These are phyloP conservation scores for Areca catechu DNA, from an alignment of 176 grass and related monocot genomes.

Conservation along the genomic window DNA sequence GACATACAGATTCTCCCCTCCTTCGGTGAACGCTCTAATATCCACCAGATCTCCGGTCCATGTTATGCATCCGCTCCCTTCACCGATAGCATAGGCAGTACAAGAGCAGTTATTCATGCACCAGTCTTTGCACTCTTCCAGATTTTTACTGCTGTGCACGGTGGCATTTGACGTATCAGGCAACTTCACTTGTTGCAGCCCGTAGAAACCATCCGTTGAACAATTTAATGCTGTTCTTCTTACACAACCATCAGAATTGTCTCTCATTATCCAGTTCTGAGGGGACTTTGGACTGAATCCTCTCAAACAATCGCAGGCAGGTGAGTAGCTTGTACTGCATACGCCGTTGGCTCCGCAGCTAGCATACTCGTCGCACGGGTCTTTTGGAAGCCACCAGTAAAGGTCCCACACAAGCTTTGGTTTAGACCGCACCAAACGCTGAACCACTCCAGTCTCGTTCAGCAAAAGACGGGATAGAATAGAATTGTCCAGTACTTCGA, in stretches of 20 bases:
- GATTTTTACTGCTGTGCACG: conserved; percentile 17
- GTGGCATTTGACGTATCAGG: conserved; percentile 36
- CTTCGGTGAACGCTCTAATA: conserved; percentile 19
- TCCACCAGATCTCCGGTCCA: conserved; percentile 46
- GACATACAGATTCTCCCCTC: conserved; percentile 34
- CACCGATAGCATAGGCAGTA: conserved; percentile 31
- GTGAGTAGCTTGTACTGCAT: conserved; percentile 18
- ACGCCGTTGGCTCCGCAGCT: conserved; percentile 38
- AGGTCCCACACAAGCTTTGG: background rate
- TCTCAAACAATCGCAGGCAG: conserved; percentile 32
- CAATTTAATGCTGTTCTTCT: conserved; percentile 27
- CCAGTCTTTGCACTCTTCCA: conserved; percentile 30
- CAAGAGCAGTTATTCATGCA: conserved; percentile 39
- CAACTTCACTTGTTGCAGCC: conserved; percentile 37
- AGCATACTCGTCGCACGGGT: conserved; percentile 32
- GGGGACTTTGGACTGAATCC: conserved; percentile 34
- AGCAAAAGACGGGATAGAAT: conserved; percentile 17
- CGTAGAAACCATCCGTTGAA: conserved; percentile 33
- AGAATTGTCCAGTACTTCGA: background rate
- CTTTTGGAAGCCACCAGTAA: conserved; percentile 45
- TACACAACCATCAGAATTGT: conserved; percentile 29
- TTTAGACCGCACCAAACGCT: conserved; percentile 14
- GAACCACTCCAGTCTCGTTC: background rate
- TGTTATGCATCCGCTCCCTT: conserved; percentile 27
- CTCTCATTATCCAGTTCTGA: conserved; percentile 30